Base-by-base conservation (phyloP, 768 basidiomycete genomes). In the Suillus fuscotomentosus region DNA sequence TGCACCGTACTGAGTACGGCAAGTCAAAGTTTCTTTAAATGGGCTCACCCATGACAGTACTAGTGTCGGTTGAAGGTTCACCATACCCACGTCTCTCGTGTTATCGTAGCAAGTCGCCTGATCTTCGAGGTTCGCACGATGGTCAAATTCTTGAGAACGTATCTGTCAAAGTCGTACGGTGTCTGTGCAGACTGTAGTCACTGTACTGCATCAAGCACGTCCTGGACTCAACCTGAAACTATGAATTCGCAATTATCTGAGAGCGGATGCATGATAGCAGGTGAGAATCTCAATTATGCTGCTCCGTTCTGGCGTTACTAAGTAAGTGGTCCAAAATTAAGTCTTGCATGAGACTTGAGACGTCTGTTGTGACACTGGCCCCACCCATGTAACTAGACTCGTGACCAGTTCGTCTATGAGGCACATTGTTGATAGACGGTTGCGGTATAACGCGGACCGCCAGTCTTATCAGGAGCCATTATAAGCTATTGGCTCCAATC, bases 391-490 rank as follows among this genome's bases (percentile, higher is more conserved):
- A 31, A 31, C 31, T 31, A 31, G 31, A 31, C 31, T 31, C 31
- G 31, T 31, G 31, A 31, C 31, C 31, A 31, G 31, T 31, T 4
- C 31, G 31, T 31, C 31, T 31, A 31, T 31, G 31, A 31, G 31
- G 31, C 31, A 31, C 31, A 31, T 31, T 31, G 31, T 31, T 31
- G 31, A 31, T 31, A 31, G 31, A 31, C 31, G 31, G 31, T 6
- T 31, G 31, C 59, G 15, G 41, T 14, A 63, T 63, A 27, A 38
- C 43, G 63, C 41, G 63, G 63, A 22, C 57, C 45, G 63, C 11
- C 34, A 15, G 27, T 38, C 63, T 63, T 63, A 63, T 63, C 63
- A 27, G 17, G 22, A 36, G 10, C 41, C 24, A 36, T 38, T 62
- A 62, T 60, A 62, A 62, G 51, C 41, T 36, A 36, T 8, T 34